Evolutionary conservation across 1,284 basidiomycete genomes (phyloP), one percentile per base, ranked within the genome.

Genomic region (Xanthoconium separans): DNA sequence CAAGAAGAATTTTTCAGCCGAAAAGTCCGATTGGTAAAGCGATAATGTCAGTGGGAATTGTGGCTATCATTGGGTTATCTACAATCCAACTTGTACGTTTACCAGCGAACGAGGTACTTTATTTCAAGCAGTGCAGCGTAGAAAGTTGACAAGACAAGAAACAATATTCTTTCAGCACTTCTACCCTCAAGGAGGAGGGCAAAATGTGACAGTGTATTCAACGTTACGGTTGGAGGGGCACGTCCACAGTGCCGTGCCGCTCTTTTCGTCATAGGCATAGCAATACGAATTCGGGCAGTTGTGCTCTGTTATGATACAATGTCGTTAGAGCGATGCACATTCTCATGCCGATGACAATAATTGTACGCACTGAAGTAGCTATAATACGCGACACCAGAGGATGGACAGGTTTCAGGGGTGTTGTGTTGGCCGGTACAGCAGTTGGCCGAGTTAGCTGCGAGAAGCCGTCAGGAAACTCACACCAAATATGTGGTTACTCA

Each of bases 181-280:
- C 13, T 6, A 2, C 29, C 24, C 29, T 58, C 11, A 68, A 65
- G 56, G 62, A 70, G 61, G 71, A 49, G 75, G 73, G 51, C 75
- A 77, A 59, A 77, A 77, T 1, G 73, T 77, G 44, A 78, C 31
- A 3, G 73, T 76, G 51, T 75, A 79, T 45, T 66, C 69, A 6
- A 70, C 59, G 6, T 62, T 49, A 52, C 46, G 36, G 18, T 29
- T 20, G 8, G 63, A 54, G 22, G 54, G 1, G 53, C 77, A 80
- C 9, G 70, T 73, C 70, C 65, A 75, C 18, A 79, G 55, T 3
- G 75, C 77, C 1, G 73, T 75, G 3, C 70, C 71, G 42, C 64
- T 71, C 12, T 63, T 57, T 51, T 80, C 76, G 55, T 79, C 79
- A 54, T 72, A 81, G 6, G 77, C 74, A 51, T 78, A 79, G 13